Evolutionary conservation across 768 basidiomycete species (phyloP), one percentile per base, ranked within the genome.

Genomic region (Termitomyces eurrhizus): DNA sequence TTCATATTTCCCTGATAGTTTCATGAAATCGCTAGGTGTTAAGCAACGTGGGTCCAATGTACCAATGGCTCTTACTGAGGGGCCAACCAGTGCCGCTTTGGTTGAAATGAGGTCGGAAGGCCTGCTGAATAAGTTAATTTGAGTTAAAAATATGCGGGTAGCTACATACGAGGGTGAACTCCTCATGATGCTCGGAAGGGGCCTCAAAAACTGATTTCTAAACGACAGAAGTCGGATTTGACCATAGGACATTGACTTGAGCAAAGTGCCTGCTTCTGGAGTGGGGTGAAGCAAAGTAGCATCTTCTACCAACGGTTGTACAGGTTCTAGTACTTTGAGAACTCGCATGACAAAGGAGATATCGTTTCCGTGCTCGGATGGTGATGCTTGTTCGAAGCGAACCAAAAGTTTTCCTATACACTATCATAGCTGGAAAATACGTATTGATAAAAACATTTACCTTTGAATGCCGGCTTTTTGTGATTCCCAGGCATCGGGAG

Each of bases 1-100:
- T 3, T 2, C 0, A 2, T 0, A 12, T 7, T 7, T 2, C 2
- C 29, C 11, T 6, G 39, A n/a, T 1, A 54, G 1, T 1, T 11
- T 1, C 26, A 41, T 29, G 14, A 41, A 54, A 18, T 54, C 52
- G 2, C 9, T 41, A 9, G 39, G 6, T 42, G 42, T 14, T 42
- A 54, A 9, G 18, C 16, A 6, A 12, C 7, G 29, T 32, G 41
- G 53, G 13, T 54, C 7, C 7, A 54, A 29, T 16, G 41, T 54
- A 7, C 53, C 26, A 7, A 54, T 53, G 5, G 7, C 14, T 14
- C 35, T 36, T 51, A 32, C 11, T 16, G 16, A 7, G 21, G 9
- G 8, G 11, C 3, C n/a, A 8, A 44, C 42, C 11, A 44, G 18
- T 21, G n/a, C 11, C 35, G 9, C 11, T 36, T 24, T 21, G 11